These are phyloP conservation scores for Mycosphaerella arachidis DNA, from an alignment of 2,329 filamentous ascomycete genomes.

Conservation along the genomic window DNA sequence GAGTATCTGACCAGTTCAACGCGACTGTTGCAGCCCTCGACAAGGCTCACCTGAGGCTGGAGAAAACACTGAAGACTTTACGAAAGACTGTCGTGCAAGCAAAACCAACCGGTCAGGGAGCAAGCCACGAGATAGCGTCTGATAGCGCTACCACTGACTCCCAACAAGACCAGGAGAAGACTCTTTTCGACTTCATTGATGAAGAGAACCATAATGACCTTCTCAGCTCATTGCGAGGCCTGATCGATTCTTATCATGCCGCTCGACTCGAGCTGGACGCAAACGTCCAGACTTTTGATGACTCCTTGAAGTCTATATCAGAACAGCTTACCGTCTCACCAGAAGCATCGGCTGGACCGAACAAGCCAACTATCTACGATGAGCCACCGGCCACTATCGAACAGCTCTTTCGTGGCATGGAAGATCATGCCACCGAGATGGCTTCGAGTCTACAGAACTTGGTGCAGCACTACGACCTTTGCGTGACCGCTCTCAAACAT, in stretches of 20 bases:
- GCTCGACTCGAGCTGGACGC: slow-evolving; percentile 55
- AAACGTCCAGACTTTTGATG: slow-evolving; percentile 64
- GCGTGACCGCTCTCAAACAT: slow-evolving; percentile 83
- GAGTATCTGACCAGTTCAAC: slow-evolving; percentile 44
- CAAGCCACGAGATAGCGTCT: not conserved
- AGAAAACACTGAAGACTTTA: slow-evolving; percentile 62
- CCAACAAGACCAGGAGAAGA: slow-evolving; percentile 44
- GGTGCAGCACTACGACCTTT: slow-evolving; percentile 86
- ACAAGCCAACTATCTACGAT: slow-evolving; percentile 33
- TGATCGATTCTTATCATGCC: slow-evolving; percentile 67
- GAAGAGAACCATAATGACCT: slow-evolving; percentile 64
- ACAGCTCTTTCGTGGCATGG: slow-evolving; percentile 51
- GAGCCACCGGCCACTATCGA: slow-evolving; percentile 36
- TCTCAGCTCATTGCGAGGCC: slow-evolving; percentile 62
- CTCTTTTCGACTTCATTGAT: slow-evolving; percentile 71
- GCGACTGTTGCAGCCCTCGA: slow-evolving; percentile 50
- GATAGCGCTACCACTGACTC: slow-evolving; percentile 6
- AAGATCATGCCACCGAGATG: slow-evolving; percentile 74
- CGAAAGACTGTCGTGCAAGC: slow-evolving; percentile 61
- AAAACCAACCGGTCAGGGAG: slow-evolving; percentile 50
- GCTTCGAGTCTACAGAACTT: slow-evolving; percentile 74
- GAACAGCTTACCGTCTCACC: slow-evolving; percentile 11
- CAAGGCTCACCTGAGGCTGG: slow-evolving; percentile 59
- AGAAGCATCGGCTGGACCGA: slow-evolving; percentile 14
- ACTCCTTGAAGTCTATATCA: slow-evolving; percentile 45